Evolutionary conservation across 2,329 filamentous ascomycete species (phyloP).

Genomic region (Immersiporthe knoxdaviesiana): DNA sequence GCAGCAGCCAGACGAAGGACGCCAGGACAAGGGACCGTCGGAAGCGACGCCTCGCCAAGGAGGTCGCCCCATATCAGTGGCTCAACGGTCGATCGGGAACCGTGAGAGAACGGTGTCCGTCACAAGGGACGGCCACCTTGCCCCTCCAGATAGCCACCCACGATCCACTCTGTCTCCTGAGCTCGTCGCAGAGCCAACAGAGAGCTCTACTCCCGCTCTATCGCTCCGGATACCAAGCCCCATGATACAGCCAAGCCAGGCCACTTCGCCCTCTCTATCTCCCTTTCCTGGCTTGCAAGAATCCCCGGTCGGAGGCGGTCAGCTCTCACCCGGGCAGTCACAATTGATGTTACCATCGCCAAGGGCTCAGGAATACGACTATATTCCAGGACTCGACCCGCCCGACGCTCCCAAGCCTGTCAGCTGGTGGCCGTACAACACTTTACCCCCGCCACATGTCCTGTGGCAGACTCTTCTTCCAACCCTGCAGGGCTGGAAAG

Average conservation of each 20-base stretch:
- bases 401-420: constrained; percentile 52
- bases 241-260: constrained; percentile 46
- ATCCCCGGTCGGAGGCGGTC: constrained; percentile 45
- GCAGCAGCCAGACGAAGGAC: background rate
- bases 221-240: constrained; percentile 52
- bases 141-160: constrained; percentile 35
- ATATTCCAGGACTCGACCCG: constrained; percentile 47
- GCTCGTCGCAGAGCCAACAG: constrained; percentile 25
- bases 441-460: constrained; percentile 73
- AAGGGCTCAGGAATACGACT: constrained; percentile 18
- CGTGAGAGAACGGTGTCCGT: constrained; percentile 31
- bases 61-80: constrained; percentile 14
- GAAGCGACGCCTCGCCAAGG: constrained; percentile 2
- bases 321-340: constrained; percentile 35
- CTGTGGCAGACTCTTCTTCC: constrained; percentile 81
- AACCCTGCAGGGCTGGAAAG: constrained; percentile 78
- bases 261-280: constrained; percentile 53
- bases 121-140: constrained; percentile 38
- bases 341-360: constrained; percentile 61
- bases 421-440: constrained; percentile 79
- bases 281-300: constrained; percentile 74
- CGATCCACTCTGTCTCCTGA: constrained; percentile 29
- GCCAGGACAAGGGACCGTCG: constrained; percentile 1
- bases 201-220: constrained; percentile 28
- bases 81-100: constrained; percentile 36